Conservation (phyloP, 2,329 filamentous ascomycete species). For the Trichoderma koningii region DNA sequence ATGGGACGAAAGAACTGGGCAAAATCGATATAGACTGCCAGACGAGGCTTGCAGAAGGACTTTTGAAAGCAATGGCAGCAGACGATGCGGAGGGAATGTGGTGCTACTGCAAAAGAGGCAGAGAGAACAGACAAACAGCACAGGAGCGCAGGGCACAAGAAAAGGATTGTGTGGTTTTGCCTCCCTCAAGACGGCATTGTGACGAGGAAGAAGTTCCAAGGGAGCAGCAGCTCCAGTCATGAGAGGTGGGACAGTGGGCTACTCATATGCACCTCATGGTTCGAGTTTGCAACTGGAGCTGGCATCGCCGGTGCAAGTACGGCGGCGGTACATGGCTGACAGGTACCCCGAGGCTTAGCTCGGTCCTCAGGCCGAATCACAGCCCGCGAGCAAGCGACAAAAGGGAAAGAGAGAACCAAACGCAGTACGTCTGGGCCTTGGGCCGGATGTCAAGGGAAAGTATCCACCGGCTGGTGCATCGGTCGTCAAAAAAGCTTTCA, state of each 20-base stretch:
- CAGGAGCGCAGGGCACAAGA: not conserved
- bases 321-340: not conserved
- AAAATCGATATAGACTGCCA: not conserved
- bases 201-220: not conserved
- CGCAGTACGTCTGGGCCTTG: not conserved
- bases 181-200: constrained; percentile 11
- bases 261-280: not conserved
- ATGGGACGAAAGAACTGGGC: not conserved
- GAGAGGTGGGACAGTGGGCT: constrained; percentile 5
- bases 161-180: constrained; percentile 10
- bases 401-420: not conserved
- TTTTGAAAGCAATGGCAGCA: not conserved
- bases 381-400: not conserved
- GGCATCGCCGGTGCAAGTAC: not conserved
- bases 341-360: too few species aligned
- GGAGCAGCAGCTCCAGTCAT: not conserved
- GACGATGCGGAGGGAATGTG: constrained; percentile 4
- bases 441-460: constrained; percentile 5
- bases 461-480: not conserved
- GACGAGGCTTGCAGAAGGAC: not conserved
- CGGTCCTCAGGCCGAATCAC: not conserved
- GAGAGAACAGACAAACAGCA: constrained; percentile 1
- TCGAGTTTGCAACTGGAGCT: not conserved
- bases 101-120: not conserved
- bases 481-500: constrained; percentile 22